phyloP scores from a whole-genome alignment of 345 rosid genomes.

The Garcia nutans region DNA sequence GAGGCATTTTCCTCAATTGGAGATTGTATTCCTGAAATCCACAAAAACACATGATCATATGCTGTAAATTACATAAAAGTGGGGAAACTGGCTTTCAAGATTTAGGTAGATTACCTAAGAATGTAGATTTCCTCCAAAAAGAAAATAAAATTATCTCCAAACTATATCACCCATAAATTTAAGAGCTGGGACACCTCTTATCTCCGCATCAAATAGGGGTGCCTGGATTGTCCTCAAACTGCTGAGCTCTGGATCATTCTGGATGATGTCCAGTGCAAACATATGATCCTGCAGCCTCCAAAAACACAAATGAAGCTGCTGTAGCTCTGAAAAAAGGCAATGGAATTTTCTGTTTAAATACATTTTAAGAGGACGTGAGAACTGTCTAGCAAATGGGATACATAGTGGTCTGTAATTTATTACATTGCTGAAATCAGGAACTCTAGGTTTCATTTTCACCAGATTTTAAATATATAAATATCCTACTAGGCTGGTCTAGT shows the following conservation, averaged over 20 bases:
- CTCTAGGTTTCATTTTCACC: neutral
- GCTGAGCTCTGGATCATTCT: conserved; percentile 51
- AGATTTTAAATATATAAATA: neutral
- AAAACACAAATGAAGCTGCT: neutral
- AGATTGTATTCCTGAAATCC: neutral
- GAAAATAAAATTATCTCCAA: conserved; percentile 43
- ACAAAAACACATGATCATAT: too few relatives aligned
- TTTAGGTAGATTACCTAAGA: neutral
- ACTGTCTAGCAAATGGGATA: neutral
- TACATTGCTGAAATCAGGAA: neutral
- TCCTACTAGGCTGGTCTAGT: neutral
- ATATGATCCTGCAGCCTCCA: conserved; percentile 56
- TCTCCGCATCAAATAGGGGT: conserved; percentile 65
- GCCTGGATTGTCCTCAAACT: conserved; percentile 50
- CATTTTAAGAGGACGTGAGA: neutral
- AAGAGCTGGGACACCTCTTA: conserved; percentile 78
- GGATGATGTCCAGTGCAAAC: conserved; percentile 52
- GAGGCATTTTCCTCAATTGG: neutral
- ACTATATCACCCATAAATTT: conserved; percentile 68
- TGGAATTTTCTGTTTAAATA: neutral
- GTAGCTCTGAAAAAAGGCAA: neutral
- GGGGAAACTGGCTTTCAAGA: neutral
- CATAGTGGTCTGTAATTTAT: neutral
- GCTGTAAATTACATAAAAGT: neutral
- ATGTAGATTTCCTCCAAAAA: neutral